Conservation (phyloP, 139 green algal genomes). For the Zygnema cylindricum region DNA sequence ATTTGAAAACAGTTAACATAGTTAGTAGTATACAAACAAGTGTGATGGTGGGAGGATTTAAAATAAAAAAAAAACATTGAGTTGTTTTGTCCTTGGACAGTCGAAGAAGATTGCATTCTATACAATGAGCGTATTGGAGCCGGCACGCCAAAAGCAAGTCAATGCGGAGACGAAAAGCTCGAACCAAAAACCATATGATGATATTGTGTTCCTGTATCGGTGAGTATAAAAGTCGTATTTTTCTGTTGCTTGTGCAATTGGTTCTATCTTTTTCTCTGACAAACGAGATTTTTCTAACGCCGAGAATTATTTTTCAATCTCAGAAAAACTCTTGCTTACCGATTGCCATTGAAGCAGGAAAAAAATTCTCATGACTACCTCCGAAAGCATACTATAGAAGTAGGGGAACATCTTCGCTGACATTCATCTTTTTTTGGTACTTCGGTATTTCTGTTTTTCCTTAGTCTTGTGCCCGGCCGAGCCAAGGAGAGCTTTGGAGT, state of each 20-base stretch:
- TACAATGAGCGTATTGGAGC: slow-evolving; percentile 39
- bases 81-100: slow-evolving; percentile 17
- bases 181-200: neutral
- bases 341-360: neutral
- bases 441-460: slow-evolving; percentile 3
- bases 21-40: neutral
- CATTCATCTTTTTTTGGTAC: neutral
- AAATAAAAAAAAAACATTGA: too few species aligned
- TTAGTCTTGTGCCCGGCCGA: slow-evolving; percentile 11
- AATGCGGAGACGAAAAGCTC: neutral
- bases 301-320: too few species aligned
- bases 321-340: neutral
- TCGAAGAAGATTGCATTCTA: slow-evolving; percentile 35
- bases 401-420: neutral
- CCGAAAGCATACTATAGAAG: neutral
- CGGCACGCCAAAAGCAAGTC: neutral
- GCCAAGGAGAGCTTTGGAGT: slow-evolving; percentile 16
- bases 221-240: neutral
- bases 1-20: neutral
- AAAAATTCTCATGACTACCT: neutral
- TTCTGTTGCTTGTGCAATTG: neutral
- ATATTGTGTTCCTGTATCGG: slow-evolving; percentile 34
- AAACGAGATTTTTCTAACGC: too few species aligned
- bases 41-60: neutral
- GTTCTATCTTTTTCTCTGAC: neutral